These are phyloP conservation scores for Dacryopinax spathularia DNA, from an alignment of 768 basidiomycete species.

Conservation along the genomic window DNA sequence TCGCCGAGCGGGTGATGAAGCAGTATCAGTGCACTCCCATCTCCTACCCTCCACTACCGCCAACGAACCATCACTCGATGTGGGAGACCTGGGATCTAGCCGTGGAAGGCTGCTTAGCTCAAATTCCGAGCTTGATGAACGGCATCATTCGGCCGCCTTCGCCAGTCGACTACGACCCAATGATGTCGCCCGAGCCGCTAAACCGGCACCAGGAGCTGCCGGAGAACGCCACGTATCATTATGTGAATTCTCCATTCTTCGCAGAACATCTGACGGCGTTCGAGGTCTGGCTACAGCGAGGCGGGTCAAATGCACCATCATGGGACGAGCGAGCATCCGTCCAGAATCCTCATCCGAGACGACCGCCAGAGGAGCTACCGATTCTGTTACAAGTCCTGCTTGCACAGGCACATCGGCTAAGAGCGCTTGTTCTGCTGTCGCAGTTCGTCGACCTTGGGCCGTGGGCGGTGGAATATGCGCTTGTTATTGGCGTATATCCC, in stretches of 20 bases:
- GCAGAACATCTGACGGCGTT: constrained; percentile 93
- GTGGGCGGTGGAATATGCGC: constrained; percentile 93
- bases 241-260: constrained; percentile 83
- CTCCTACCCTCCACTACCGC: constrained; percentile 76
- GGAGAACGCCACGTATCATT: constrained; percentile 26
- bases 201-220: constrained; percentile 20
- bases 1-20: constrained; percentile 96
- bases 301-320: constrained; percentile 39
- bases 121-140: constrained; percentile 68
- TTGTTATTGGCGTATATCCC: constrained; percentile 95
- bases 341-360: neutral
- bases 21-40: constrained; percentile 94
- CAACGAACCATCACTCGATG: constrained; percentile 91
- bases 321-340: neutral
- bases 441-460: constrained; percentile 97
- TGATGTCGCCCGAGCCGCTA: neutral
- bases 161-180: neutral
- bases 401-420: constrained; percentile 87
- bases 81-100: constrained; percentile 99
- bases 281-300: constrained; percentile 94
- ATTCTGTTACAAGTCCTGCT: constrained; percentile 95
- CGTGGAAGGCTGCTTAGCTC: constrained; percentile 82
- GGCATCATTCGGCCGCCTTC: neutral
- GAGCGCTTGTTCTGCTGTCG: constrained; percentile 87
- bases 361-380: constrained; percentile 87